Percentiles rank a stretch among this genome's conserved stretches.
Conservation (phyloP, 805 yeast genomes). For the Nakazawaea siamensis region DNA sequence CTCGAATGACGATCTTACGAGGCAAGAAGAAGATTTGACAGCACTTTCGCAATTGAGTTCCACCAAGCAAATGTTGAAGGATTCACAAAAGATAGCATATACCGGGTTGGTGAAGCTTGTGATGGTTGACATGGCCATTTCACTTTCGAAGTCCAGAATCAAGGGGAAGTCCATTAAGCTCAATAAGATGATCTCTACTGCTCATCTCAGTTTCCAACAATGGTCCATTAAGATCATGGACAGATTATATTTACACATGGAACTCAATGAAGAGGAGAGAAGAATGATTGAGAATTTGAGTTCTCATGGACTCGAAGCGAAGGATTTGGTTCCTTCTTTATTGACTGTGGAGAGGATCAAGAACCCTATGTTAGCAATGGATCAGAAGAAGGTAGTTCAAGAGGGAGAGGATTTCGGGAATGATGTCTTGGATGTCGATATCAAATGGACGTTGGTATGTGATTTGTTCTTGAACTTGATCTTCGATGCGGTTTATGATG, state of each 20-base stretch:
- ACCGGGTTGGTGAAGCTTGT: slow-evolving; percentile 76
- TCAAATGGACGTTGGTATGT: slow-evolving; percentile 91
- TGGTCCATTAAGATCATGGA: slow-evolving; percentile 76
- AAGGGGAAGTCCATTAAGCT: slow-evolving; percentile 44
- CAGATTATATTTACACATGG: slow-evolving; percentile 73
- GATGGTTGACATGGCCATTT: slow-evolving; percentile 73
- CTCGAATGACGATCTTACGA: slow-evolving; percentile 21
- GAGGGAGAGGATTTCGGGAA: slow-evolving; percentile 23
- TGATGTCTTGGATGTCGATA: slow-evolving; percentile 51
- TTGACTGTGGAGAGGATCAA: slow-evolving; percentile 39
- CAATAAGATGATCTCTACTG: slow-evolving; percentile 49
- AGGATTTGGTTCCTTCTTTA: slow-evolving; percentile 62
- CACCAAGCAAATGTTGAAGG: slow-evolving; percentile 74
- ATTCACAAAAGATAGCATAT: slow-evolving; percentile 84
- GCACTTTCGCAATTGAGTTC: slow-evolving; percentile 65
- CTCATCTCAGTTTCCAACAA: slow-evolving; percentile 72
- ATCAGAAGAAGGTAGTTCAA: slow-evolving; percentile 14
- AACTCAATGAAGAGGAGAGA: slow-evolving; percentile 67
- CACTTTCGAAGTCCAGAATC: slow-evolving; percentile 51
- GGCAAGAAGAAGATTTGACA: slow-evolving; percentile 27
- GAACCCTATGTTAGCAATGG: slow-evolving; percentile 35
- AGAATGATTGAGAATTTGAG: slow-evolving; percentile 83
- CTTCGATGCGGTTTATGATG: slow-evolving; percentile 80
- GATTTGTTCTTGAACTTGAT: slow-evolving; percentile 76
- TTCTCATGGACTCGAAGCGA: slow-evolving; percentile 70